A percentile compares a stretch with the other conserved stretches of the same genome.
Evolutionary conservation across 192 early-diverging fungal species (phyloP).

Genomic region (Linderina pennispora): DNA sequence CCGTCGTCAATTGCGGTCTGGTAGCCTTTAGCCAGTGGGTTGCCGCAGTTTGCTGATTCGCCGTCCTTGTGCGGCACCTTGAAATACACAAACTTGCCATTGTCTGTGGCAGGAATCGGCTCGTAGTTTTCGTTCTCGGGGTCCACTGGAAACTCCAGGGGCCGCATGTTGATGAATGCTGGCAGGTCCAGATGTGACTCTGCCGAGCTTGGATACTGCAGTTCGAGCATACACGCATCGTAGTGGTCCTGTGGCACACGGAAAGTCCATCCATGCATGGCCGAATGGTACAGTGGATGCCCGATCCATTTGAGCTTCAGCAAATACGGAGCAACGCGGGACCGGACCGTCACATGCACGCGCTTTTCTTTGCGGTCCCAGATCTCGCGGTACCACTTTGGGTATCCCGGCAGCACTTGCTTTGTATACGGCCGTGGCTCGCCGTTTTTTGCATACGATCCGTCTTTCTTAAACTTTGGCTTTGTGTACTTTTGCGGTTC

Average conservation of each 20-base stretch:
- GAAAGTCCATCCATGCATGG: conserved; percentile 76
- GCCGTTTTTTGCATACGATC: conserved; percentile 36
- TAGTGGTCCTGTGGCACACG: conserved; percentile 51
- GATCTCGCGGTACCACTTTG: conserved; percentile 79
- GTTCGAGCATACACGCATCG: neutral
- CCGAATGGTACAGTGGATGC: conserved; percentile 69
- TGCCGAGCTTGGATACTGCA: conserved; percentile 4
- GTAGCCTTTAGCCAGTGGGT: conserved; percentile 82
- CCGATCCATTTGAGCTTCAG: conserved; percentile 78
- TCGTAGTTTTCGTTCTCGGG: conserved; percentile 47
- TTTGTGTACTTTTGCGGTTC: conserved; percentile 46
- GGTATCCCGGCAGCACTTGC: conserved; percentile 51
- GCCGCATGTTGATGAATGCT: conserved; percentile 29
- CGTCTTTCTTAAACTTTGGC: conserved; percentile 22
- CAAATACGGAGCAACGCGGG: conserved; percentile 72
- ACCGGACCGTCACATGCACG: conserved; percentile 64
- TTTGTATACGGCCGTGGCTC: conserved; percentile 39
- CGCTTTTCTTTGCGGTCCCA: conserved; percentile 54
- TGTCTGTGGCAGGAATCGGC: conserved; percentile 20
- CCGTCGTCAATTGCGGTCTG: conserved; percentile 73
- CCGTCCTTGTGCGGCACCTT: conserved; percentile 87
- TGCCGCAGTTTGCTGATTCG: conserved; percentile 69
- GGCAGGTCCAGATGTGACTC: neutral
- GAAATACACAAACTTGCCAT: conserved; percentile 47
- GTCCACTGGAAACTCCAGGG: conserved; percentile 30